Conservation (phyloP, 805 yeast genomes). For the Candida ponderosae region DNA sequence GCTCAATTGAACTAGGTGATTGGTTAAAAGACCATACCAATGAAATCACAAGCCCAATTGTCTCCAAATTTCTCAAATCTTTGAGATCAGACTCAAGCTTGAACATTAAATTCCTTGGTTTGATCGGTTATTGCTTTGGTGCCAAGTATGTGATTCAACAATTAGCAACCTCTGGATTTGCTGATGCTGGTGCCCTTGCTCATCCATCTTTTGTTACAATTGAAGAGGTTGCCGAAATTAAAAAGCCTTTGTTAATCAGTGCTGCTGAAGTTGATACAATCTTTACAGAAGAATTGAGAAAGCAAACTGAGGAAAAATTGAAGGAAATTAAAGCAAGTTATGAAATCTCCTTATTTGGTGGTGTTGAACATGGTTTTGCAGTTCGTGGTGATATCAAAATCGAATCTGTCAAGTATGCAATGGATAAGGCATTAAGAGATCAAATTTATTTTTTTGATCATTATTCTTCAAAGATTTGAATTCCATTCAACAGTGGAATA, state of each 20-base stretch:
- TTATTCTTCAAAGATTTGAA: conserved; percentile 2
- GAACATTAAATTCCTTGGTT: conserved; percentile 42
- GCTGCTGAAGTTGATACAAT: conserved; percentile 66
- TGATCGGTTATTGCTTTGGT: conserved; percentile 81
- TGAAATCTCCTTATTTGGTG: conserved; percentile 54
- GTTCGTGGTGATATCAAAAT: conserved; percentile 62
- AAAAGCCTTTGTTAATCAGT: conserved; percentile 47
- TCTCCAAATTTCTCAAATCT: conserved; percentile 36
- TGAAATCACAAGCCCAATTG: conserved; percentile 40
- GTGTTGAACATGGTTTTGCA: conserved; percentile 71
- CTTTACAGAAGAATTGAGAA: conserved; percentile 60
- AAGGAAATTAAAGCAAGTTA: conserved; percentile 45
- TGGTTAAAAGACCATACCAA: conserved; percentile 53
- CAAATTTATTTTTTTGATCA: conserved; percentile 21
- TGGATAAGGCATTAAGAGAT: conserved; percentile 49
- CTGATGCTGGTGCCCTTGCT: conserved; percentile 64
- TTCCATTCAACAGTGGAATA: too few species aligned
- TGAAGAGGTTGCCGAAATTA: conserved; percentile 57
- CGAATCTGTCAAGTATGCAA: conserved; percentile 53
- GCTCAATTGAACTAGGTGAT: conserved; percentile 16
- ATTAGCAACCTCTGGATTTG: conserved; percentile 26
- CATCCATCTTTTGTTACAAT: conserved; percentile 73
- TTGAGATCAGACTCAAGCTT: conserved; percentile 30
- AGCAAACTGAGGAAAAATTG: conserved; percentile 50
- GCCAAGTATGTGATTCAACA: conserved; percentile 61